Percentiles rank a stretch among this genome's conserved stretches.
phyloP scores from a whole-genome alignment of 257 asterid species.

The Linderniella brevidens region DNA sequence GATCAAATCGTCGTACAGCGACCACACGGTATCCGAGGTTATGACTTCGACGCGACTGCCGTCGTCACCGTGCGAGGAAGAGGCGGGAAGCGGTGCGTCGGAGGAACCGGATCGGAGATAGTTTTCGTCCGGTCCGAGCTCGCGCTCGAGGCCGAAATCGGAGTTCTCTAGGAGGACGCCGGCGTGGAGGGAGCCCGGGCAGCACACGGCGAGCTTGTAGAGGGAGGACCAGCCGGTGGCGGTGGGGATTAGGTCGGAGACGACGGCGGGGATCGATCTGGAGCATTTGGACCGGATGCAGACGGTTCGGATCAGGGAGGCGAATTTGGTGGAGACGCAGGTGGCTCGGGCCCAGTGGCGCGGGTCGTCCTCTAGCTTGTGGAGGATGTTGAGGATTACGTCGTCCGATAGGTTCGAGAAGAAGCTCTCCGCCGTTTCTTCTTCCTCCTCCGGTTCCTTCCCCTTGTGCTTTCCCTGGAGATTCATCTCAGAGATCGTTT shows the following conservation, averaged over 20 bases:
- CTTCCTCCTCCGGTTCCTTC: neutral
- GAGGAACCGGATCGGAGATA: constrained; percentile 8
- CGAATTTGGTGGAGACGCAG: constrained; percentile 69
- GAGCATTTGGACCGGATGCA: constrained; percentile 59
- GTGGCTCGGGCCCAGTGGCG: constrained; percentile 78
- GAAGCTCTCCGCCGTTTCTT: constrained; percentile 20
- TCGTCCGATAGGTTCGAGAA: constrained; percentile 77
- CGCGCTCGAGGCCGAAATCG: constrained; percentile 88
- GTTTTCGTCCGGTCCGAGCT: constrained; percentile 63
- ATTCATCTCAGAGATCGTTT: neutral
- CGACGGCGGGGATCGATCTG: constrained; percentile 56
- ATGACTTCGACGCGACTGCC: constrained; percentile 18
- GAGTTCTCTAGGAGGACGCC: constrained; percentile 83
- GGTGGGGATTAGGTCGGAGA: constrained; percentile 43
- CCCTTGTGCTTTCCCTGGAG: too few relatives aligned
- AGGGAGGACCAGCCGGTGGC: constrained; percentile 54
- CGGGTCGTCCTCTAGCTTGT: constrained; percentile 76
- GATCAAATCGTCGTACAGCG: constrained; percentile 66
- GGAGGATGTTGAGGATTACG: constrained; percentile 53
- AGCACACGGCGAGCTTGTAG: constrained; percentile 75
- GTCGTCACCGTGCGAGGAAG: constrained; percentile 13
- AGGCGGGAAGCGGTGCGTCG: constrained; percentile 4
- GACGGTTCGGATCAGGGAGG: constrained; percentile 36
- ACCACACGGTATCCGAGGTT: constrained; percentile 47
- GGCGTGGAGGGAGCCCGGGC: constrained; percentile 74